Evolutionary conservation across 805 yeast genomes (phyloP), one percentile per base, ranked within the genome.

Genomic region (Zygosaccharomyces gambellarensis): DNA sequence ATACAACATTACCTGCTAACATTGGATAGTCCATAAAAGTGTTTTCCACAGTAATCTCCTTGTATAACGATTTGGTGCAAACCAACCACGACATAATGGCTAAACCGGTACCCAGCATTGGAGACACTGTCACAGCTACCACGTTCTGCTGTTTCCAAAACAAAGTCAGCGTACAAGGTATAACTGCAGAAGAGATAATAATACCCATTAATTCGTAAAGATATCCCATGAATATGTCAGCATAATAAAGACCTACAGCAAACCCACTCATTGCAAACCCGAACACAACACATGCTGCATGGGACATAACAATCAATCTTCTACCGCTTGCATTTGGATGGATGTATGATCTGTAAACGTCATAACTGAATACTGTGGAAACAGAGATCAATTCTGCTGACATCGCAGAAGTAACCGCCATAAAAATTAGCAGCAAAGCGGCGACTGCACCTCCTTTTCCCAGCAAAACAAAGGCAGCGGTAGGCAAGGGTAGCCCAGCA

Each of bases 391-490:
- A 78, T 68, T 90, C 96, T 34, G 96, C 92, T 29, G 95, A 86
- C 78, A 87, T 81, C 23, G 97, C 96, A 43, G 95, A 85, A 0
- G 97, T 90, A 39, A 86, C 92, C 23, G 97, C 96, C 90, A 88
- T 86, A 68, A 90, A 90, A 9, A 89, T 79, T 74, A 90, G 70
- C 30, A 90, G 66, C 54, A 90, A 75, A 8, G 90, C 78, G 31
- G 90, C 90, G 43, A 81, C 90, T 4, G 95, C 95, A 53, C 97
- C 97, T 59, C 92, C 87, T 54, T 76, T 83, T 46, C 97, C 97
- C 69, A 90, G 74, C 38, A 90, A 70, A 0, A 96, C 88, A 38
- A 81, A 85, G 1, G 96, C 95, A 36, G 96, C 74, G 21, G 74
- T 68, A 19, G 78, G 78, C 48, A 85, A 71, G 8, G 81, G 90